Base-by-base conservation (phyloP, 2,329 filamentous ascomycete species). In the Diaporthe sp. region DNA sequence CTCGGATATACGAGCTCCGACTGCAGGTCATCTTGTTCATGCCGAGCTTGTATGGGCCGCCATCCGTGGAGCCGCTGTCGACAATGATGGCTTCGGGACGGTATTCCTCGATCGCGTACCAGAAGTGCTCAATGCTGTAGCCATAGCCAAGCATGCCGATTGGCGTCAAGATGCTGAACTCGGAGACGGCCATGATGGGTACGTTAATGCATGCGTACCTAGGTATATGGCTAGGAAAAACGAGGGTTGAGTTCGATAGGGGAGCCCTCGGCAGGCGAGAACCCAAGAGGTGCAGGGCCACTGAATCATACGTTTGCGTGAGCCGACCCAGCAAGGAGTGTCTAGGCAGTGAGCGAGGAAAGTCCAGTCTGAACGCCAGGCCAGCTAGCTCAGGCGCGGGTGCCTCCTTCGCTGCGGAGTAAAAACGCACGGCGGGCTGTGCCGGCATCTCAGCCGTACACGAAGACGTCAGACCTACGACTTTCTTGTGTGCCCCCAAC, bases 61-160 rank as follows among this genome's bases (percentile, higher is more conserved):
- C 76, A 68, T 80, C 78, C 4, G 78, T 80, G 3, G 79, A 80
- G 22, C 78, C 78, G 51, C 76, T 75, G 72, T 80, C 78, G 44
- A 78, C 47, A 27, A 80, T 79, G 42, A 80, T 77, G 42, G 78
- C 78, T 7, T 42, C 59, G 3, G 59, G 39, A n/a, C 10, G 37
- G 15, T 32, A 63, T 19, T 63, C 25, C 27, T 63, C 25, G 59
- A 63, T 63, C 7, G 39, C 59, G 59, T 47, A 63, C 59, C 59
- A 63, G 25, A 63, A 63, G 17, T 78, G 61, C 37, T 76, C 71
- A 5, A 76, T 73, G 58, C 70, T 75, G 73, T 78, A 80, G 39
- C 78, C 75, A 42, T 80, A 78, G 17, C 78, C 79, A 32, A 80
- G 77, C 75, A 79, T 79, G 51, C 76, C 79, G 39, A 78, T 76